Percentiles rank a stretch among this genome's conserved stretches.
These are phyloP conservation scores for Amanita rubescens DNA, from an alignment of 768 basidiomycete species.

Conservation along the genomic window DNA sequence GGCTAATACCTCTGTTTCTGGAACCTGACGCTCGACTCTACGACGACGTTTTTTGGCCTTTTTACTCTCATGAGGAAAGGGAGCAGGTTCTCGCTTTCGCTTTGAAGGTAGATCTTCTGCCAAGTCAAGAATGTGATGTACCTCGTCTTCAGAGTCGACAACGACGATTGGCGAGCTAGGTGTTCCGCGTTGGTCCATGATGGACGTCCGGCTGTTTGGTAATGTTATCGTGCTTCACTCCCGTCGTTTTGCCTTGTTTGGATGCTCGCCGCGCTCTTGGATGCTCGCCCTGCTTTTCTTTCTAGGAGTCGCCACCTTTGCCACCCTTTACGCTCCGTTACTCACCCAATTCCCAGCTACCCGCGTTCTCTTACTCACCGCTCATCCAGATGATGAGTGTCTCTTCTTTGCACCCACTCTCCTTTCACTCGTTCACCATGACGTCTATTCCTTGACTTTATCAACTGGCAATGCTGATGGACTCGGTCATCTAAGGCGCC, in stretches of 20 bases:
- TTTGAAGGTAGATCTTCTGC: neutral
- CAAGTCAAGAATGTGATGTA: constrained; percentile 20
- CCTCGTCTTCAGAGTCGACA: constrained; percentile 36
- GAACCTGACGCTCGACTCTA: constrained; percentile 26
- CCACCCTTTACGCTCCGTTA: constrained; percentile 19
- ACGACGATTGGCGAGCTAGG: constrained; percentile 29
- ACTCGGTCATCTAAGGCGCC: constrained; percentile 48
- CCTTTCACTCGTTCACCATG: constrained; percentile 34
- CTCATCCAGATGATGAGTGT: constrained; percentile 93
- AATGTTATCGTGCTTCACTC: no score
- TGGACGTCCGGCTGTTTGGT: neutral
- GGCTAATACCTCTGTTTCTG: constrained; percentile 19
- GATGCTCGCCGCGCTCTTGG: constrained; percentile 21
- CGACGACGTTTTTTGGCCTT: constrained; percentile 35
- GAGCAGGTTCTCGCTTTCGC: neutral
- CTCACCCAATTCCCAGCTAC: constrained; percentile 5
- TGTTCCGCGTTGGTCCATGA: constrained; percentile 8
- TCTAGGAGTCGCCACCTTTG: no score
- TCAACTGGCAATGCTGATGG: constrained; percentile 79
- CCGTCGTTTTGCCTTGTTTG: constrained; percentile 8
- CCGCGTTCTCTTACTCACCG: constrained; percentile 66
- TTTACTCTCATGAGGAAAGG: constrained; percentile 21
- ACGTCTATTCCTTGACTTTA: constrained; percentile 56
- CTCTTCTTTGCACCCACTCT: constrained; percentile 92
- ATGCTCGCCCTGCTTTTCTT: no score